These are phyloP conservation scores for Paralagenidium karlingii DNA, from an alignment of 352 stramenopile species.

Conservation along the genomic window DNA sequence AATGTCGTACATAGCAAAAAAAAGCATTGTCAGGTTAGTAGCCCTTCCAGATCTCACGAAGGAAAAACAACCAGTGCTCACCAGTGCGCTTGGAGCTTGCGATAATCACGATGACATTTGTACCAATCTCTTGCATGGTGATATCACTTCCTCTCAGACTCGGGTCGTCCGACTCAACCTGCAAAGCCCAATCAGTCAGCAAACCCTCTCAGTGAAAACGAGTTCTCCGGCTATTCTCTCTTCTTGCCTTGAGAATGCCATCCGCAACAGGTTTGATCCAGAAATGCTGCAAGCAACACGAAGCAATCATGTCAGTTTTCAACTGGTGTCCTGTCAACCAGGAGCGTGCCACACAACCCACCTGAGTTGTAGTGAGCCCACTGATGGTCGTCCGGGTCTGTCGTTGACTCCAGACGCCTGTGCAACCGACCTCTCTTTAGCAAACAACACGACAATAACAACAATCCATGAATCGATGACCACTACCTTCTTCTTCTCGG, in stretches of 20 bases:
- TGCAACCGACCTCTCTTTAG: not conserved
- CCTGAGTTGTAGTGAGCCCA: slow-evolving; percentile 68
- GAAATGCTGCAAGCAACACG: no score
- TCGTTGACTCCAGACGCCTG: slow-evolving; percentile 72
- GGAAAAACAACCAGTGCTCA: slow-evolving; percentile 2
- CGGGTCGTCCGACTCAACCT: slow-evolving; percentile 78
- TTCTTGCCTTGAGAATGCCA: slow-evolving; percentile 62
- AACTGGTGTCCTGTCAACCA: not conserved
- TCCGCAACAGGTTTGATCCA: slow-evolving; percentile 83
- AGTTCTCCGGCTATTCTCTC: not conserved
- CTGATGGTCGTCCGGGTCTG: slow-evolving; percentile 79
- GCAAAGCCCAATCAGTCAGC: not conserved
- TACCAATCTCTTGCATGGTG: slow-evolving; percentile 77
- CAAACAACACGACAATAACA: not conserved
- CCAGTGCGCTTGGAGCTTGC: slow-evolving; percentile 78
- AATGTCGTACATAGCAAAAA: not conserved
- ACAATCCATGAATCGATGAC: not conserved
- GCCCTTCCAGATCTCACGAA: no score
- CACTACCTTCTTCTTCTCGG: slow-evolving; percentile 59
- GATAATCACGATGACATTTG: slow-evolving; percentile 72
- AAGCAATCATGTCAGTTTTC: not conserved
- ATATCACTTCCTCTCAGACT: slow-evolving; percentile 64
- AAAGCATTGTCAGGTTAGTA: not conserved
- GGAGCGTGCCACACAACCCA: not conserved
- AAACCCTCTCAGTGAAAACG: not conserved